Evolutionary conservation across 805 yeast genomes (phyloP).

Genomic region (Yamadazyma kitorensis): DNA sequence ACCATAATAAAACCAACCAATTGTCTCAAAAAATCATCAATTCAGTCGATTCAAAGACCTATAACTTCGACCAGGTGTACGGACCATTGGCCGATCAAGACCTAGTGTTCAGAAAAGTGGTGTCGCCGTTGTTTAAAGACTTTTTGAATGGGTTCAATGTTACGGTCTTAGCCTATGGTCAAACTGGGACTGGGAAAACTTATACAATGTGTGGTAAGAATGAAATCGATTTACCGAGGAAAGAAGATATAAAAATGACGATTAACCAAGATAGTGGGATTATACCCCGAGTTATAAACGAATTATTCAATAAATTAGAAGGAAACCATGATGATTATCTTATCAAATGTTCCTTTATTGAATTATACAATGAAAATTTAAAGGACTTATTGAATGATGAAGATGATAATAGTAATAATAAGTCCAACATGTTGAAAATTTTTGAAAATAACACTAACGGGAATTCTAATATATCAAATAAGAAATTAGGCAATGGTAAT

Average conservation of each 20-base stretch:
- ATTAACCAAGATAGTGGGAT: constrained; percentile 51
- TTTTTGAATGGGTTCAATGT: constrained; percentile 63
- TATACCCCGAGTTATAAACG: constrained; percentile 45
- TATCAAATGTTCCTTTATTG: constrained; percentile 78
- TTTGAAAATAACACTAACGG: no score
- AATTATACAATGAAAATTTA: constrained; percentile 83
- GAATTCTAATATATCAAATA: no score
- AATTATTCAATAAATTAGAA: constrained; percentile 50
- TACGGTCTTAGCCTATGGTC: constrained; percentile 75
- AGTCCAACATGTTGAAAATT: no score
- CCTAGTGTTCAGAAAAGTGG: constrained; percentile 62
- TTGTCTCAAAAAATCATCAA: constrained; percentile 24
- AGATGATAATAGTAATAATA: constrained; percentile 17
- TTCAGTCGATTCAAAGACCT: constrained; percentile 46
- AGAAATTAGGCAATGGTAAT: constrained; percentile 15
- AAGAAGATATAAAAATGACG: constrained; percentile 5
- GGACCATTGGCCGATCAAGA: constrained; percentile 80
- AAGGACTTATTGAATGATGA: constrained; percentile 65
- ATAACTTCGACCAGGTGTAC: constrained; percentile 74
- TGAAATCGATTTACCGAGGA: constrained; percentile 4
- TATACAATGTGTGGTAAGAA: constrained; percentile 62
- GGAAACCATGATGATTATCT: constrained; percentile 47
- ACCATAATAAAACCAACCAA: constrained; percentile 9
- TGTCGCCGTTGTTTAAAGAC: constrained; percentile 69
- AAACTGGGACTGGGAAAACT: constrained; percentile 90